These are phyloP conservation scores for Chloropicon primus DNA, from an alignment of 139 green algal species.

Conservation along the genomic window DNA sequence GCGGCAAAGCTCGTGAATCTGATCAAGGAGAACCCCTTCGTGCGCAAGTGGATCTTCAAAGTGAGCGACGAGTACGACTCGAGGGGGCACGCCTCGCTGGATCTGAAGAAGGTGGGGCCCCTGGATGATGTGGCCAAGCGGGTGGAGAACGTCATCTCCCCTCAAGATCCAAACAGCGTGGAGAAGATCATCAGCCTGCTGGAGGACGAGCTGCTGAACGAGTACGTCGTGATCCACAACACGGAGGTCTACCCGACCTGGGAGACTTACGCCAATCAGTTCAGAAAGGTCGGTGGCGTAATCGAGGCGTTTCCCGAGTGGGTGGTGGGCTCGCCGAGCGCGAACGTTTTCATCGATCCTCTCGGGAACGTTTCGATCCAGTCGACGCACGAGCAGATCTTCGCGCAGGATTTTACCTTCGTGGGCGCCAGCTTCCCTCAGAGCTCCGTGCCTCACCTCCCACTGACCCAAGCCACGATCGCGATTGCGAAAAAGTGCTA, in stretches of 20 bases:
- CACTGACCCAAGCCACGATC: slow-evolving; percentile 31
- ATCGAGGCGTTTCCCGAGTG: slow-evolving; percentile 30
- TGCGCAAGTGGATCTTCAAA: slow-evolving; percentile 9
- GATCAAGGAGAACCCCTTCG: slow-evolving; percentile 20
- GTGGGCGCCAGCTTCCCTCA: slow-evolving; percentile 48
- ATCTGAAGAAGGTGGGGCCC: neutral
- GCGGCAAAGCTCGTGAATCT: slow-evolving; percentile 7
- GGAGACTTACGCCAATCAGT: neutral
- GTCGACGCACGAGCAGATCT: slow-evolving; percentile 49
- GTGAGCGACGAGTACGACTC: slow-evolving; percentile 29
- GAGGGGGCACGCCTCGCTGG: slow-evolving; percentile 20
- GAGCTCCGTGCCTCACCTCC: slow-evolving; percentile 31
- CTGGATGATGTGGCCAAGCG: slow-evolving; percentile 9
- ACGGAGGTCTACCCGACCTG: neutral
- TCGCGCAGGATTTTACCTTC: slow-evolving; percentile 31
- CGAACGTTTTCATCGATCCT: slow-evolving; percentile 47
- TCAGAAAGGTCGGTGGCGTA: slow-evolving; percentile 28
- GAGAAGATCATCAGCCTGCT: neutral
- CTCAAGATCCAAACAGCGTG: slow-evolving; percentile 19
- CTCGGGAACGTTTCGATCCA: slow-evolving; percentile 23
- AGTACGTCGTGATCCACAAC: neutral
- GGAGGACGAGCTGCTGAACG: neutral
- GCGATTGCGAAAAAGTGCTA: slow-evolving; percentile 14
- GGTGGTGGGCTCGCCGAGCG: slow-evolving; percentile 33
- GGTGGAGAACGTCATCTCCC: slow-evolving; percentile 12